phyloP scores from a whole-genome alignment of 2,329 filamentous ascomycete species.

The Stachybotrys elegans region DNA sequence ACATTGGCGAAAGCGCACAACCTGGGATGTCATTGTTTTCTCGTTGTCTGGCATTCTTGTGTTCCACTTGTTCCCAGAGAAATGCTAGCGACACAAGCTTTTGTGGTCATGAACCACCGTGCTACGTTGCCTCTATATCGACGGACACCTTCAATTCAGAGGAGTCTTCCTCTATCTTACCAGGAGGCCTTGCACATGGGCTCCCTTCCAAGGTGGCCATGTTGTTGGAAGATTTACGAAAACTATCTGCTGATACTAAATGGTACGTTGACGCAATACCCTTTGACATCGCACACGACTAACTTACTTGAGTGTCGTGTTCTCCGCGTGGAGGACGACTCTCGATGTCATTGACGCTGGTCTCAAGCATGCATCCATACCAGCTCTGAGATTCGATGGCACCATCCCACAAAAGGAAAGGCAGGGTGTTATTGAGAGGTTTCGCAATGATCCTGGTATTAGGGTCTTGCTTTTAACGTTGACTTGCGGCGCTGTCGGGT shows the following conservation, averaged over 20 bases:
- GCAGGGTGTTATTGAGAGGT: conserved; percentile 31
- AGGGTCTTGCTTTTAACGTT: conserved; percentile 43
- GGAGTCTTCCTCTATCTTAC: neutral
- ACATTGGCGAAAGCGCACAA: neutral
- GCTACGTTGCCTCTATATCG: neutral
- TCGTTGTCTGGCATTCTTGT: neutral
- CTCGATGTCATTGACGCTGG: conserved; percentile 40
- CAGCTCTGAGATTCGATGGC: conserved; percentile 40
- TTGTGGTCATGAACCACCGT: neutral
- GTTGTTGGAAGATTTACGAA: neutral
- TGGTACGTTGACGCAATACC: neutral
- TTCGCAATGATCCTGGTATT: conserved; percentile 29
- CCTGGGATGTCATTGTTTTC: neutral
- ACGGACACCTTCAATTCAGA: neutral
- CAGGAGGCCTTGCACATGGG: neutral
- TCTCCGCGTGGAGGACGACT: conserved; percentile 45
- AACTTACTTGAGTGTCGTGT: conserved; percentile 36
- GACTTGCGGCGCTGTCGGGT: conserved; percentile 48
- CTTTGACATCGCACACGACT: neutral
- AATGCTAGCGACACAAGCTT: neutral
- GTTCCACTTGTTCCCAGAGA: neutral
- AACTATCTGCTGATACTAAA: neutral
- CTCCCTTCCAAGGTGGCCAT: neutral
- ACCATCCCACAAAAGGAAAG: conserved; percentile 36
- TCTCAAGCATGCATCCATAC: conserved; percentile 28